Evolutionary conservation across 306 rosid species (phyloP).

Genomic region (Trifolium pratense): DNA sequence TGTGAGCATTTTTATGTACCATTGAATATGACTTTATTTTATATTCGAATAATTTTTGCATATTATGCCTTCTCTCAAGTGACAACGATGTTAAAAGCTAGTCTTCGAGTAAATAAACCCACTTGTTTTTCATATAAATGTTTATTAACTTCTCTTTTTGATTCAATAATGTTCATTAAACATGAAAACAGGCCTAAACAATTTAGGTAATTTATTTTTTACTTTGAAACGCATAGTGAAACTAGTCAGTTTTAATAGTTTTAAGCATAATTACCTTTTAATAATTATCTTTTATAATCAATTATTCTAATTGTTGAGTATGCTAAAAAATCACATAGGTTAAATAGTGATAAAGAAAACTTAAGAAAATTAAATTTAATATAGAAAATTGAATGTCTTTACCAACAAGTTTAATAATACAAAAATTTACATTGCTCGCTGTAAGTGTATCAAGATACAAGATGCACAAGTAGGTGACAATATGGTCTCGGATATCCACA

Average conservation of each 20-base stretch:
- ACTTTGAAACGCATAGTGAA: background rate
- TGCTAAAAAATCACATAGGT: background rate
- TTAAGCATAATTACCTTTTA: too few relatives aligned
- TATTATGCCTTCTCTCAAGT: background rate
- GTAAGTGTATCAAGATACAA: conserved; percentile 33
- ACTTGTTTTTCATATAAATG: background rate
- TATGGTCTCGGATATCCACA: conserved; percentile 29
- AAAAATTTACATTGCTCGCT: conserved; percentile 53
- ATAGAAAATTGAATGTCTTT: conserved; percentile 20
- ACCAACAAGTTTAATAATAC: conserved; percentile 35
- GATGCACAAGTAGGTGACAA: conserved; percentile 13
- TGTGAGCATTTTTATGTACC: too few relatives aligned
- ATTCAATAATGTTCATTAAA: too few relatives aligned
- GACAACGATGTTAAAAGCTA: background rate
- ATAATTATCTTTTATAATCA: too few relatives aligned
- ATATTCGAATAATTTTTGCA: background rate
- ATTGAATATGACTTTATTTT: too few relatives aligned
- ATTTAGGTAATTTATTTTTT: too few relatives aligned
- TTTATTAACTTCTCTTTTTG: background rate
- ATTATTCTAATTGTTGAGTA: background rate
- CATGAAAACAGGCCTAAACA: too few relatives aligned
- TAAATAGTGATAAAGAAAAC: background rate
- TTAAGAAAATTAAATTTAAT: background rate
- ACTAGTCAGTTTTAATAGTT: background rate
- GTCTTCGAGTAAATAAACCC: background rate